Evolutionary conservation across 192 early-diverging fungal genomes (phyloP), one percentile per base, ranked within the genome.

Genomic region (Endogone sp.): DNA sequence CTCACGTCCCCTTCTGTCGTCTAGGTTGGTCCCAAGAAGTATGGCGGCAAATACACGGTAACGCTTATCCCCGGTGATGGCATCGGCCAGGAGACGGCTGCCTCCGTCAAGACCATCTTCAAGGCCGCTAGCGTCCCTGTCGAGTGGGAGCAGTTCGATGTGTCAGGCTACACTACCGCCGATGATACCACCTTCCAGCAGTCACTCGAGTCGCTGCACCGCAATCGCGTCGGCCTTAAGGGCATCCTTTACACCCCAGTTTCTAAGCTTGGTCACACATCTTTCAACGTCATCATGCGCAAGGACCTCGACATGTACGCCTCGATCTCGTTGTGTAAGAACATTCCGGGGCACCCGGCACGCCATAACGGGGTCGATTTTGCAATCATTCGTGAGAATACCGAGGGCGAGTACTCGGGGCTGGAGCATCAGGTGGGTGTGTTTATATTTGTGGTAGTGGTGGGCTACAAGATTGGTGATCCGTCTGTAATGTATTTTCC

Each of bases 341-440:
- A 98, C 86, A 83, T 97, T 49, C 87, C 88, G 23, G 93, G 92
- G 67, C 89, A 92, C 74, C 78, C 91, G 25, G 87, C 95, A 60
- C 92, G 96, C 74, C 92, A 96, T 82, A 92, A 92, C 75, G 84
- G 91, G 71, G 95, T 99, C 54, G 91, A 99, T 84, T 95, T 99
- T 90, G 92, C 93, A 73, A 96, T 99, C 70, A 98, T 99, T 80
- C 93, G 97, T 85, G 97, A 99, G 76, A 99, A 99, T 89, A 99
- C 97, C 59, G 97, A 99, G 83, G 97, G 97, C 74, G 97, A 99
- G 85, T 99, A 99, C 90, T 93, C 95, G 79, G 97, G 97, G 16
- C 87, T 97, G 63, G 97, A 99, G 83, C 97, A 99, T 86, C 89
- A 91, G 61, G 88, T 90, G 71, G 58, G 71, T 76, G 57, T 31